A percentile compares a stretch with the other conserved stretches of the same genome.
Conservation (phyloP, 2,329 filamentous ascomycete genomes). For the Acarospora socialis region DNA sequence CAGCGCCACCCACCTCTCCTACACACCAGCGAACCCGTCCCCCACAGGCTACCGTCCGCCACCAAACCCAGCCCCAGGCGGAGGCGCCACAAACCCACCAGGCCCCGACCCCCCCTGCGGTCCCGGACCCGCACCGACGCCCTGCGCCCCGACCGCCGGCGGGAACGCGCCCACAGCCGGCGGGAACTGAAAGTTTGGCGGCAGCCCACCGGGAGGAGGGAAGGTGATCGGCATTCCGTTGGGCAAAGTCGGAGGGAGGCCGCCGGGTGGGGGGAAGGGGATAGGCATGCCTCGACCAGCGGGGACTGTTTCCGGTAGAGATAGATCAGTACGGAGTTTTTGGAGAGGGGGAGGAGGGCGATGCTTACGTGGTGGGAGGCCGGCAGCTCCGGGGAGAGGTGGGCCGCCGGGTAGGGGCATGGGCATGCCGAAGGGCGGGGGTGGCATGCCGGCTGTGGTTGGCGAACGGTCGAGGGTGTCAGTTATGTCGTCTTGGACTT, state of each 20-base stretch:
- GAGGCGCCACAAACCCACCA: constrained; percentile 2
- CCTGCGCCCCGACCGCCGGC: constrained; percentile 2
- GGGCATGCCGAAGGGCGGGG: constrained; percentile 45
- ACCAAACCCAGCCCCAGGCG: constrained; percentile 1
- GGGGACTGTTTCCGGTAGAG: constrained; percentile 31
- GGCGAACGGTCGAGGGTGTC: constrained; percentile 15
- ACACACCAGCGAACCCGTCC: neutral
- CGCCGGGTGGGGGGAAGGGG: constrained; percentile 36
- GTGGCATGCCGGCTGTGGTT: constrained; percentile 28
- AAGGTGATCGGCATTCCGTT: constrained; percentile 31
- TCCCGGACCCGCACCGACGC: neutral
- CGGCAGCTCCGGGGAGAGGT: constrained; percentile 13
- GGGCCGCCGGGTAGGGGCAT: constrained; percentile 19
- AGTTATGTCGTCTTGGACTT: constrained; percentile 7
- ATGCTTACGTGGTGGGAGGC: constrained; percentile 40
- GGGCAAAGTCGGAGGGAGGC: constrained; percentile 21
- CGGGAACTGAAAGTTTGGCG: constrained; percentile 39
- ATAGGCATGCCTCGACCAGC: constrained; percentile 38
- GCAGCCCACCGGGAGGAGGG: constrained; percentile 25
- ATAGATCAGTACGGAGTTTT: constrained; percentile 5
- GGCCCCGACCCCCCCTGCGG: constrained; percentile 1
- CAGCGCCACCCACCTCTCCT: constrained; percentile 3
- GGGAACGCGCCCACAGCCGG: constrained; percentile 11
- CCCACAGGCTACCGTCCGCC: neutral
- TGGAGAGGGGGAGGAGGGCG: neutral